Base-by-base conservation (phyloP, 257 asterid species). In the Gynochthodes officinalis region DNA sequence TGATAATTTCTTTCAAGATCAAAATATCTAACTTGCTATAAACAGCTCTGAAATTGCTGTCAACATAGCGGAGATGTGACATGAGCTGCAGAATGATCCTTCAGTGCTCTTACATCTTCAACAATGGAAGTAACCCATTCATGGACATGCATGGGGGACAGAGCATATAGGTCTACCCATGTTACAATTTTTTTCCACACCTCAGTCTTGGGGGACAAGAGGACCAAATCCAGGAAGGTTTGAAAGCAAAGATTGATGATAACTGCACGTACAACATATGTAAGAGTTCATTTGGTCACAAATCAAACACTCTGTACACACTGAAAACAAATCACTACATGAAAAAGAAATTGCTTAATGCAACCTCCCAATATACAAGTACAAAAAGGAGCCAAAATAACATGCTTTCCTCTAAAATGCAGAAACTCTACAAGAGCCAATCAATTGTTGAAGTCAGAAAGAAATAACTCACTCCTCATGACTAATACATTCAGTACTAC, bases 141-240 rank as follows among this genome's bases (percentile, higher is more conserved):
- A 73, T 83, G 85, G 79, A 91, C 98, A 72, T 91, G 99, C 79
- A 94, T 94, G 33, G 99, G 96, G 50, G 97, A n/a, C 98, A 50
- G 98, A 89, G 98, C 99, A 94, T 66, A 94, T 88, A 61, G 99
- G 99, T 66, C 99, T 98, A 40, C 99, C 99, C 99, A 94, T 94
- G 77, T 91, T 90, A 77, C 80, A n/a, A 95, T 72, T 89, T 92
- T 84, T 95, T 95, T 61, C 99, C 96, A 81, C 94, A 70, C 82
- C 85, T 84, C 99, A 95, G 57, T 86, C 97, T 87, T 87, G 98
- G 69, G 86, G 74, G 77, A 92, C 96, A 64, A 72, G 80, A 65
- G 99, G 99, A 69, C 97, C 99, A 67, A 95, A 95, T 79, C 99
- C 98, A 79, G 99, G 98, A 60, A 88, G 96, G 78, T 85, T 78